These are phyloP conservation scores for Zygnema circumcarinatum DNA, from an alignment of 139 green algal genomes.

Conservation along the genomic window DNA sequence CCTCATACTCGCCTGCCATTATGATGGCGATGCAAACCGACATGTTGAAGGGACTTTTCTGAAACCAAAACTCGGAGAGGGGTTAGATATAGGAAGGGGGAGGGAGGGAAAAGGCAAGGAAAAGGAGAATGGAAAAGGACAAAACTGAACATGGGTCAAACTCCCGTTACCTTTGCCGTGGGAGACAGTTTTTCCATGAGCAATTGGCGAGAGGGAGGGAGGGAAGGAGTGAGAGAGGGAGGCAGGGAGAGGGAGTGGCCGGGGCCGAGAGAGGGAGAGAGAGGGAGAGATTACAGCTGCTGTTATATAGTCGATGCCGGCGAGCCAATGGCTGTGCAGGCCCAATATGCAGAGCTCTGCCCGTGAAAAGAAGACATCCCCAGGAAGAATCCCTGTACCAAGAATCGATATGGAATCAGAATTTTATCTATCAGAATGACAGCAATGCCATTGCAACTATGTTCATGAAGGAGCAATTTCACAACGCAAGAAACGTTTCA, in stretches of 20 bases:
- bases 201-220: no score
- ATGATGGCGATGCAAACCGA: neutral
- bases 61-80: no score
- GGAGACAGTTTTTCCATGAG: neutral
- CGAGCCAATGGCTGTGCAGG: conserved; percentile 56
- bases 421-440: neutral
- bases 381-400: conserved; percentile 37
- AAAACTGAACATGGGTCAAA: neutral
- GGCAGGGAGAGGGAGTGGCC: no score
- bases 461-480: neutral
- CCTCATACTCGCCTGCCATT: neutral
- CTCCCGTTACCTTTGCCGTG: neutral
- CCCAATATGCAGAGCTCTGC: conserved; percentile 44
- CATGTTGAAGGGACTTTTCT: neutral
- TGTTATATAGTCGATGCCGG: conserved; percentile 39
- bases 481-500: neutral
- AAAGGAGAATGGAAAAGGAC: neutral
- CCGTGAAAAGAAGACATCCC: conserved; percentile 49
- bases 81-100: neutral
- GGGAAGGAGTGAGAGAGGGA: no score
- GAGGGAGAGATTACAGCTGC: neutral
- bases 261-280: no score
- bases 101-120: neutral
- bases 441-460: neutral
- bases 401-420: neutral